Base-by-base conservation (phyloP, 2,329 filamentous ascomycete species). In the Clonostachys rhizophaga region DNA sequence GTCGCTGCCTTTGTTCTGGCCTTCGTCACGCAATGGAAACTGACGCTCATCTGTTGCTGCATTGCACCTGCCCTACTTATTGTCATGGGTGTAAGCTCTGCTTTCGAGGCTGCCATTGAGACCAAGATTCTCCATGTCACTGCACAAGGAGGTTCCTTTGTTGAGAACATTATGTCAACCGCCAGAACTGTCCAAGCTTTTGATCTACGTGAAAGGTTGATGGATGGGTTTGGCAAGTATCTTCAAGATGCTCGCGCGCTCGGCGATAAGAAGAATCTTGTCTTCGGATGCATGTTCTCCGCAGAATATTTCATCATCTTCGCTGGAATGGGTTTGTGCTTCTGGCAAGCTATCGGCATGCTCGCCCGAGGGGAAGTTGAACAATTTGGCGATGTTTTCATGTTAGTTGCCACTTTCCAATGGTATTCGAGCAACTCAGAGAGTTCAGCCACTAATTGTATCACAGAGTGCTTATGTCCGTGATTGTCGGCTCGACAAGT, bases 401-500 rank as follows among this genome's bases (percentile, higher is more conserved):
- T 49, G 50, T 50, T 13, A 12, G 48, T 39, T 37, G 24, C 42
- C 40, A 42, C 40, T 33, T 34, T 16, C 45, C 18, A 20, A 20
- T 20, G 18, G 18, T 36, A 34, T 7, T 43, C 16, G 30, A 14
- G 18, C 18, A 5, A 20, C 18, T 20, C 4, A 20, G 18, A 20
- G 18, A 20, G 4, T 20, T 20, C 18, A 20, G 18, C 18, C 5
- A 20, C 18, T 20, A 20, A 20, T 20, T 20, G 18, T 20, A 34
- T 18, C n/a, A 18, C 16, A 59, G 54, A 5, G 58, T 60, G 6
- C 41, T 60, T 6, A 51, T 58, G 7, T 57, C 55, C 1, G 52
- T 60, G 14, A 49, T 58, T 24, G 49, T 57, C 33, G 58, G 49
- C 5, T 51, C 57, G 4, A 95, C 96, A 67, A 88, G 89, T 48